phyloP scores from a whole-genome alignment of 2,329 filamentous ascomycete species.

The Exophiala lecanii-corni region DNA sequence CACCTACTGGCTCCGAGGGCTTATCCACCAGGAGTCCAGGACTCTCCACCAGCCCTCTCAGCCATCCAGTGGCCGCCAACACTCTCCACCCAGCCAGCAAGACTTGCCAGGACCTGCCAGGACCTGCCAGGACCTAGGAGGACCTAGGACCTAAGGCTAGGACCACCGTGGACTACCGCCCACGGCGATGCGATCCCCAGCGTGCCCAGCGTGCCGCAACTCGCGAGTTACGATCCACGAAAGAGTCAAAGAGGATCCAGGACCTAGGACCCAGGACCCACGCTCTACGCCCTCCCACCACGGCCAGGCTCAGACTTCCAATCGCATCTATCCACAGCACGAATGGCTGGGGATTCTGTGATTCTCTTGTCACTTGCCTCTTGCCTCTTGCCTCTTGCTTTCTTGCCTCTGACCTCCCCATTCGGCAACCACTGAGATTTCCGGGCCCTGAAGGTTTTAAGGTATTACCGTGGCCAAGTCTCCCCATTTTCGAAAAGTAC shows the following conservation, averaged over 20 bases:
- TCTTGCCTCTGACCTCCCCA: neutral
- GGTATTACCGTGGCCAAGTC: too few species aligned
- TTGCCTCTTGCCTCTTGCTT: too few species aligned
- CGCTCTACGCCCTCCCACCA: neutral
- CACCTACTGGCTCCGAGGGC: neutral
- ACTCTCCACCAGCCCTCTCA: neutral
- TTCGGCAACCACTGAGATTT: neutral
- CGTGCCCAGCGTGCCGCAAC: slow-evolving; percentile 19
- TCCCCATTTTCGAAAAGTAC: too few species aligned
- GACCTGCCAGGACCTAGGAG: too few species aligned
- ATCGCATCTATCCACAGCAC: slow-evolving; percentile 13
- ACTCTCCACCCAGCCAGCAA: too few species aligned
- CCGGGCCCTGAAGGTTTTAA: too few species aligned
- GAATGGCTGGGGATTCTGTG: slow-evolving; percentile 3
- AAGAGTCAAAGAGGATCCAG: slow-evolving; percentile 20
- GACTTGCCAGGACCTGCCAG: too few species aligned
- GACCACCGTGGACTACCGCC: slow-evolving; percentile 8
- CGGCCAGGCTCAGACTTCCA: slow-evolving; percentile 19
- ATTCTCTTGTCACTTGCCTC: slow-evolving; percentile 1
- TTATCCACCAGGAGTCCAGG: neutral
- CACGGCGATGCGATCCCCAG: slow-evolving; percentile 16
- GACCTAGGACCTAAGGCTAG: too few species aligned
- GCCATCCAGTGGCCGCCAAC: neutral
- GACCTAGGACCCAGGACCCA: too few species aligned
- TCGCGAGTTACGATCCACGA: slow-evolving; percentile 21